Evolutionary conservation across 495 filamentous ascomycete genomes (phyloP).

Genomic region (Xylaria acuta): DNA sequence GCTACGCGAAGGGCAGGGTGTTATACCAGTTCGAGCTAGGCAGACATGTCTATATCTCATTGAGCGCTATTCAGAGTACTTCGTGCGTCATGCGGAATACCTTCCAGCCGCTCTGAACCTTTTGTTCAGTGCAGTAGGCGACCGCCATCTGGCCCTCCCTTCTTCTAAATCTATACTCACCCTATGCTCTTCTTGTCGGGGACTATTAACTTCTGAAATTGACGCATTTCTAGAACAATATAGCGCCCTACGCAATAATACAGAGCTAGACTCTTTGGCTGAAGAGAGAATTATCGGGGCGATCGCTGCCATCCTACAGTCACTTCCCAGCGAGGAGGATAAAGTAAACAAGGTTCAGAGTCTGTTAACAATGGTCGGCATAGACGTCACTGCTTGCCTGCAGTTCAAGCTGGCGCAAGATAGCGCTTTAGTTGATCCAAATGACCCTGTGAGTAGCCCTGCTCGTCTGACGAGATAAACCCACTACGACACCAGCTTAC

Average conservation of each 20-base stretch:
- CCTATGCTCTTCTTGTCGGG: constrained; percentile 81
- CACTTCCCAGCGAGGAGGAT: constrained; percentile 66
- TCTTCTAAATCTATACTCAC: constrained; percentile 83
- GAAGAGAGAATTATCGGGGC: constrained; percentile 84
- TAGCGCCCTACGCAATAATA: constrained; percentile 62
- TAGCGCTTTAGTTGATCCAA: constrained; percentile 41
- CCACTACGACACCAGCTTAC: constrained; percentile 4
- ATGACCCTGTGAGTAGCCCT: constrained; percentile 39
- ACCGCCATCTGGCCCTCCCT: constrained; percentile 66
- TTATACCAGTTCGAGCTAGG: constrained; percentile 71
- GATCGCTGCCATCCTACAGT: constrained; percentile 85
- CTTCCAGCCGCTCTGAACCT: constrained; percentile 81
- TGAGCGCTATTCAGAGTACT: constrained; percentile 80
- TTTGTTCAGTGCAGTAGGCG: constrained; percentile 76
- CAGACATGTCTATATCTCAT: constrained; percentile 80
- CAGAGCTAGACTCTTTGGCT: constrained; percentile 67
- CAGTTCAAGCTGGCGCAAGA: constrained; percentile 40
- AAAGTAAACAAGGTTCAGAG: constrained; percentile 67
- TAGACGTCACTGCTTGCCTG: constrained; percentile 59
- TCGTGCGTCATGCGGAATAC: constrained; percentile 71
- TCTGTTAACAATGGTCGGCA: constrained; percentile 69
- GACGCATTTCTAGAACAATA: constrained; percentile 80
- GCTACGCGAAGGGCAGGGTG: constrained; percentile 57
- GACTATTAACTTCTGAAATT: constrained; percentile 71
- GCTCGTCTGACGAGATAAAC: not conserved